Conservation (phyloP, 371 early-diverging fungal species). For the Basidiobolus meristosporus region DNA sequence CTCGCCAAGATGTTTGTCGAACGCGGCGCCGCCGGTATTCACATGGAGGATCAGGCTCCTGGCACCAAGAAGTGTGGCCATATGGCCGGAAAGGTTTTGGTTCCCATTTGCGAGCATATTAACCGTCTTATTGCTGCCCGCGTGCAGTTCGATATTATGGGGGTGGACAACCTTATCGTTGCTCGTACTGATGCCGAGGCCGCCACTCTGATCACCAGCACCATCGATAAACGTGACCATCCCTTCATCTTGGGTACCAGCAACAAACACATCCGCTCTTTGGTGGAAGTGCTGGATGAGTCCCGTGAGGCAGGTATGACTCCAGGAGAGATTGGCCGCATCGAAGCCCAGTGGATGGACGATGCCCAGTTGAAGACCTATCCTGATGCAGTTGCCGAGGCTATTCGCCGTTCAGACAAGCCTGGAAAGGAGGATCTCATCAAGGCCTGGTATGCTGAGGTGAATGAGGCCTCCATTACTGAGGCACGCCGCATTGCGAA, state of each 20-base stretch:
- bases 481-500: constrained; percentile 70
- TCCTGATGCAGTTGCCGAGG: constrained; percentile 64
- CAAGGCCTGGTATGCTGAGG: constrained; percentile 8
- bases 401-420: constrained; percentile 32
- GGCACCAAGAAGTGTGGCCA: constrained; percentile 98
- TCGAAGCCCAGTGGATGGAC: constrained; percentile 80
- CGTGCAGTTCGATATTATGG: too few species aligned
- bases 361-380: constrained; percentile 73
- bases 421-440: constrained; percentile 9
- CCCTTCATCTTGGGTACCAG: constrained; percentile 86
- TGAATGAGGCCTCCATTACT: constrained; percentile 48
- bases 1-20: constrained; percentile 88
- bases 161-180: constrained; percentile 84
- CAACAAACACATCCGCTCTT: constrained; percentile 48
- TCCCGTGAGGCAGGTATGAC: constrained; percentile 55
- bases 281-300: constrained; percentile 59
- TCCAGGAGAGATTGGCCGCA: constrained; percentile 57
- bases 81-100: constrained; percentile 97
- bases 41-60: constrained; percentile 89
- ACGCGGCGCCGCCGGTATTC: constrained; percentile 79
- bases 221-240: constrained; percentile 93
- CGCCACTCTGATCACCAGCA: constrained; percentile 85
- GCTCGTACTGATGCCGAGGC: constrained; percentile 97
- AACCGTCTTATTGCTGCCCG: constrained; percentile 90
- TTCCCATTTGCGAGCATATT: constrained; percentile 93